Conservation (phyloP, 2,329 filamentous ascomycete species). For the Zalaria obscura region DNA sequence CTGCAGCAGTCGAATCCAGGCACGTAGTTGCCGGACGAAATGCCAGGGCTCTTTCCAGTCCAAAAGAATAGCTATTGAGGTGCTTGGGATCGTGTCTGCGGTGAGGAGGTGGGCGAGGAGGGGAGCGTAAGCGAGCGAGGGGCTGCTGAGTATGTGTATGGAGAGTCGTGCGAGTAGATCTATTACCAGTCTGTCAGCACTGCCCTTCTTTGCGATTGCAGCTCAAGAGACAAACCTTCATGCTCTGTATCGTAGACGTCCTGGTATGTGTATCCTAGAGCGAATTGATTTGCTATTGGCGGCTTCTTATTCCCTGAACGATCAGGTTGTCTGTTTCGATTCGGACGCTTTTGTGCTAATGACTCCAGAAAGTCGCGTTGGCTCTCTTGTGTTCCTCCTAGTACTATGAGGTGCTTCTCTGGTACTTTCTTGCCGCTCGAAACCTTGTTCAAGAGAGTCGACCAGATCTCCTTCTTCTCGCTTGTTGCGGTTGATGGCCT, state of each 20-base stretch:
- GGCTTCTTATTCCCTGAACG: slow-evolving; percentile 35
- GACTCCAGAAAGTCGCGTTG: background rate
- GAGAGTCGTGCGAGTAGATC: slow-evolving; percentile 84
- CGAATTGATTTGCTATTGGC: slow-evolving; percentile 82
- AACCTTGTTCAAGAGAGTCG: slow-evolving; percentile 78
- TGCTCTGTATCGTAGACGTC: slow-evolving; percentile 89
- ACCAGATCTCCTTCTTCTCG: slow-evolving; percentile 79
- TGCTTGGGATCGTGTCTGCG: slow-evolving; percentile 70
- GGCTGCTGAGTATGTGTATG: slow-evolving; percentile 74
- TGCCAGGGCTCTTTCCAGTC: slow-evolving; percentile 91
- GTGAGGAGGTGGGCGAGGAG: slow-evolving; percentile 76
- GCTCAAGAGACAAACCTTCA: slow-evolving; percentile 32
- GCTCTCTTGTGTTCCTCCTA: slow-evolving; percentile 45
- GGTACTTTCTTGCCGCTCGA: slow-evolving; percentile 80
- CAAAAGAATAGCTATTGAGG: slow-evolving; percentile 62
- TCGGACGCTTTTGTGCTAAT: slow-evolving; percentile 7
- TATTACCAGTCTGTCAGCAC: background rate
- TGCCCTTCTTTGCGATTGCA: too few relatives aligned
- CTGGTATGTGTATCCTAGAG: slow-evolving; percentile 87
- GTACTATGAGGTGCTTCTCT: slow-evolving; percentile 78
- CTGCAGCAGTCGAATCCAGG: slow-evolving; percentile 77
- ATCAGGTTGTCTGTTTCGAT: slow-evolving; percentile 37
- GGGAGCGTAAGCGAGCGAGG: slow-evolving; percentile 67
- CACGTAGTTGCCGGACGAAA: slow-evolving; percentile 78
- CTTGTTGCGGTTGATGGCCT: slow-evolving; percentile 10